phyloP scores from a whole-genome alignment of 345 rosid species.

The Dimocarpus longan region DNA sequence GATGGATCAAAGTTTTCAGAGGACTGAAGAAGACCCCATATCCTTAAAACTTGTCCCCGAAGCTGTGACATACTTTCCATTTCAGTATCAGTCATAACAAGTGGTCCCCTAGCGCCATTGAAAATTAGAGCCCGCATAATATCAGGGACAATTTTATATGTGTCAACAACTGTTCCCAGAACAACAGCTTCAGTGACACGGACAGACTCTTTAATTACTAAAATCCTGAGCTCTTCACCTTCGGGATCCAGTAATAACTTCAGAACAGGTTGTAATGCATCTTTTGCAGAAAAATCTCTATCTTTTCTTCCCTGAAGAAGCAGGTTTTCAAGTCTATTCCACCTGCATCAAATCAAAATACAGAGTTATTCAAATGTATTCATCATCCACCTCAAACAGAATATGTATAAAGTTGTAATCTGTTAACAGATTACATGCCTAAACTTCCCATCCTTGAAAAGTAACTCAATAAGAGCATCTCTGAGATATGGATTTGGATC shows the following conservation, averaged over 20 bases:
- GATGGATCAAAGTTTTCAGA: conserved; percentile 85
- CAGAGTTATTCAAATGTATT: background rate
- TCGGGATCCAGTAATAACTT: conserved; percentile 70
- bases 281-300: conserved; percentile 86
- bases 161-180: conserved; percentile 60
- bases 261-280: conserved; percentile 87
- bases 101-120: conserved; percentile 56
- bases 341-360: conserved; percentile 46
- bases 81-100: conserved; percentile 60
- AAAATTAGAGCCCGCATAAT: conserved; percentile 49
- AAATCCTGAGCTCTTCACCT: conserved; percentile 75
- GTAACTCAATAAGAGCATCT: conserved; percentile 94
- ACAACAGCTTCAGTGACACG: conserved; percentile 74
- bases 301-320: conserved; percentile 91
- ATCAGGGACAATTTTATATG: conserved; percentile 67
- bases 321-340: conserved; percentile 96
- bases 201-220: conserved; percentile 85
- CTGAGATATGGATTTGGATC: conserved; percentile 95
- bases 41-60: conserved; percentile 72
- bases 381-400: conserved; percentile 3
- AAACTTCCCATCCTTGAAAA: conserved; percentile 93
- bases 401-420: background rate
- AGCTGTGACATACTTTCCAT: conserved; percentile 61
- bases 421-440: conserved; percentile 46
- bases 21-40: conserved; percentile 74